These are phyloP conservation scores for Teunomyces kruisii DNA, from an alignment of 805 yeast species.

Conservation along the genomic window DNA sequence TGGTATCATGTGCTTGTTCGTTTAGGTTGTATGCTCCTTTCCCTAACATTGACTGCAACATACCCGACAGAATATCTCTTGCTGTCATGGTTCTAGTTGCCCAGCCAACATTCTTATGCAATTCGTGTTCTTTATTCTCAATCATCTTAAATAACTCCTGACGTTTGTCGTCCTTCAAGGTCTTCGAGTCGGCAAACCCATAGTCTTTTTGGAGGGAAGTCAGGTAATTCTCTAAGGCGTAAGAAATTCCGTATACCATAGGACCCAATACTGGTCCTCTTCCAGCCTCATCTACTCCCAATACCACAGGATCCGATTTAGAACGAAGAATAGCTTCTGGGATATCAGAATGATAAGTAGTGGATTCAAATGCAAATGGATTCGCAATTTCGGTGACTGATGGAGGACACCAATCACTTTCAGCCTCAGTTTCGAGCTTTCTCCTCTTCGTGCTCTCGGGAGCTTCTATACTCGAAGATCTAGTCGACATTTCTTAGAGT, in stretches of 20 bases:
- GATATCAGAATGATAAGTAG: conserved; percentile 50
- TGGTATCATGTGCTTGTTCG: conserved; percentile 95
- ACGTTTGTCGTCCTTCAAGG: conserved; percentile 71
- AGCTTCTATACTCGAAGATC: not conserved
- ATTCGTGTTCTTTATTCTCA: conserved; percentile 44
- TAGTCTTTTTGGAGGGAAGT: conserved; percentile 48
- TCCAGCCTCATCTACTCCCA: conserved; percentile 99
- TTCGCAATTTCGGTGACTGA: conserved; percentile 29
- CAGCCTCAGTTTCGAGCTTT: not conserved
- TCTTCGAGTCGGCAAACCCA: conserved; percentile 94
- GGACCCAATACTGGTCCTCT: conserved; percentile 98
- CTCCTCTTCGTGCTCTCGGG: not conserved
- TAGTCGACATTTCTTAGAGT: not conserved
- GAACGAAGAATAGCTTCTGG: conserved; percentile 40
- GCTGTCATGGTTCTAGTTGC: conserved; percentile 84
- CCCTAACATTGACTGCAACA: conserved; percentile 61
- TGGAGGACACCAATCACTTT: conserved; percentile 32
- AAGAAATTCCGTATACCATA: conserved; percentile 93
- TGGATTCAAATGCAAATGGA: conserved; percentile 34
- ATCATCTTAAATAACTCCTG: conserved; percentile 59
- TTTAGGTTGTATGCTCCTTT: conserved; percentile 72
- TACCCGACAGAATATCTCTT: conserved; percentile 80
- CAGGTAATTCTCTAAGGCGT: conserved; percentile 59
- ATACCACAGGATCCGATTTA: conserved; percentile 44
- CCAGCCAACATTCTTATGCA: conserved; percentile 74